Conservation (phyloP, 2,329 filamentous ascomycete species). For the Epichloe hybrida region DNA sequence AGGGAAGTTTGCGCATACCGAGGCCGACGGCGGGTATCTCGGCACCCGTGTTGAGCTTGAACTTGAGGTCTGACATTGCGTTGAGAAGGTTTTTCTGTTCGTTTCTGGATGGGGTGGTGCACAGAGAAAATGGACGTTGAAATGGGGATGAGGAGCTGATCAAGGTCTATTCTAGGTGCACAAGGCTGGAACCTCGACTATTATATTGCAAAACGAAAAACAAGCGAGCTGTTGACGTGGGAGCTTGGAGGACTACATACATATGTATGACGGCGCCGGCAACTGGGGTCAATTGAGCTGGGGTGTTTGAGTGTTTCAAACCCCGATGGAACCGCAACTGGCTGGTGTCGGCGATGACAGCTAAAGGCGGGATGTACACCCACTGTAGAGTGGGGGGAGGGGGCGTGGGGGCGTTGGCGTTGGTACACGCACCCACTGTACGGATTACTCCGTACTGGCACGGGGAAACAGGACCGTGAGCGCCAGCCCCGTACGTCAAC, state of each 20-base stretch:
- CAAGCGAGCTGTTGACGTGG: background rate
- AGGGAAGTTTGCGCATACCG: conserved; percentile 29
- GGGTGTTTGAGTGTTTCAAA: background rate
- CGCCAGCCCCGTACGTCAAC: too few relatives aligned
- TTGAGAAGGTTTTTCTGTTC: background rate
- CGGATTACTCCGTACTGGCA: too few relatives aligned
- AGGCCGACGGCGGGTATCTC: conserved; percentile 51
- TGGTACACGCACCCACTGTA: background rate
- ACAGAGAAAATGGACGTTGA: too few relatives aligned
- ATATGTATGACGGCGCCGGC: background rate
- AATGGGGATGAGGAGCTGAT: too few relatives aligned
- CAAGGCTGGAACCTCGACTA: background rate
- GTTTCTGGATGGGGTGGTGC: background rate
- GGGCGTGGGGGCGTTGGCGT: background rate
- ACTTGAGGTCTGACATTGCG: conserved; percentile 19
- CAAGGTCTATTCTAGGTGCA: too few relatives aligned
- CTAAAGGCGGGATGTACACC: background rate
- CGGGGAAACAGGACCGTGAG: too few relatives aligned
- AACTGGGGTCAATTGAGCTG: background rate
- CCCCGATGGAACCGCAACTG: conserved; percentile 1
- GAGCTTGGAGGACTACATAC: background rate
- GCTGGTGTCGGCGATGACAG: conserved; percentile 6
- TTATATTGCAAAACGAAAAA: background rate
- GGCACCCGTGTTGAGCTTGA: conserved; percentile 51
- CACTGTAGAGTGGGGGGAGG: background rate